Base-by-base conservation (phyloP, 805 yeast genomes). In the Hanseniaspora vineae region DNA sequence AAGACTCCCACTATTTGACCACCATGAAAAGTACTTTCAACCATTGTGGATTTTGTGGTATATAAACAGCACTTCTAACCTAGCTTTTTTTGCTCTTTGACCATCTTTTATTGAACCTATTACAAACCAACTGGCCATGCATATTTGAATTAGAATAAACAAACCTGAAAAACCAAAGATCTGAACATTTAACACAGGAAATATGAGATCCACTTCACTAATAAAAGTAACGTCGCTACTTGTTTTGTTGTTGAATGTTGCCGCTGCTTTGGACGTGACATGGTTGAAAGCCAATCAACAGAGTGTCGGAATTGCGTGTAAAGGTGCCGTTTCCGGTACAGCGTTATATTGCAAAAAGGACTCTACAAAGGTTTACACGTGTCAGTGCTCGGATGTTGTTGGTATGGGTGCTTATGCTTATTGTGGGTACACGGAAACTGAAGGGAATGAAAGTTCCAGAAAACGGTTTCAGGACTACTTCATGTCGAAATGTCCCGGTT, bases 331-430 rank as follows among this genome's bases (percentile, higher is more conserved):
- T 1, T 48, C 49, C 23, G 35, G 42, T 0, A 54, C 60, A 9
- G 60, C 59, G 0, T 42, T 39, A 4, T 62, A 56, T 42, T 62
- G 66, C 50, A 23, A 46, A 5, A 45, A 45, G 12, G 61, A 62
- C 29, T 42, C 57, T 5, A 47, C 53, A 1, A 51, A 46, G 17
- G 42, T 49, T 5, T 56, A 52, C 49, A 52, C 51, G 15, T 62
- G 67, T 46, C 50, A 56, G 9, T 60, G 66, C 53, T 45, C 46
- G 12, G 52, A 55, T 23, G 58, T 56, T 31, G 56, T 58, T 39
- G 66, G 66, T 2, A 44, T 61, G 42, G 66, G 64, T 17, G 58
- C 67, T 8, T 49, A 54, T 49, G 44, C 60, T 33, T 54, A 60
- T 53, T 65, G 68, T 55, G 54, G 59, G 6, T 54, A 56, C 44